A percentile compares a stretch with the other conserved stretches of the same genome.
phyloP scores from a whole-genome alignment of 495 filamentous ascomycete species.

The Terfezia claveryi region DNA sequence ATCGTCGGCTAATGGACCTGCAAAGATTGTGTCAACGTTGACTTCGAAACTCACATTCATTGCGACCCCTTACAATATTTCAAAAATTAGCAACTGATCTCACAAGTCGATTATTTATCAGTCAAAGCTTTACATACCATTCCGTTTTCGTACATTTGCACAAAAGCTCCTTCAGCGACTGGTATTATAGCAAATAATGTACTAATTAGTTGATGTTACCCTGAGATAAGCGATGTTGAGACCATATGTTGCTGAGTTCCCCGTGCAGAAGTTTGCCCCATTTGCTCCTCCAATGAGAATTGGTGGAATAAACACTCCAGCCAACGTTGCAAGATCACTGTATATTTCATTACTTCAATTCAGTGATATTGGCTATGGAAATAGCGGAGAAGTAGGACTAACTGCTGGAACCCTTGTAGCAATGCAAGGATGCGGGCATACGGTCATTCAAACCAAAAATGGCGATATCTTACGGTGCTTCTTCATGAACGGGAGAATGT shows the following conservation, averaged over 20 bases:
- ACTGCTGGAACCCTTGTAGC: conserved; percentile 49
- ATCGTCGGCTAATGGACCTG: conserved; percentile 41
- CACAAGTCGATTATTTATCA: neutral
- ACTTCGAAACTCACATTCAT: conserved; percentile 1
- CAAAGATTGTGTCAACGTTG: neutral
- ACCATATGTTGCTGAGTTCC: conserved; percentile 56
- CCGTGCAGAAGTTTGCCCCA: conserved; percentile 41
- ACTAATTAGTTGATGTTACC: conserved; percentile 20
- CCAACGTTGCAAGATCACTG: conserved; percentile 37
- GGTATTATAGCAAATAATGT: conserved; percentile 77
- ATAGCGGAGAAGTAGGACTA: neutral
- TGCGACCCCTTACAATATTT: conserved; percentile 4
- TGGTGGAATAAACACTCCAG: conserved; percentile 48
- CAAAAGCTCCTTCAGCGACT: conserved; percentile 51
- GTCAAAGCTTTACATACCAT: conserved; percentile 11
- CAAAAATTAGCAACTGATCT: conserved; percentile 1
- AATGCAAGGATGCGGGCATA: conserved; percentile 56
- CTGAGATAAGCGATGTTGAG: conserved; percentile 55
- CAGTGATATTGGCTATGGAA: neutral
- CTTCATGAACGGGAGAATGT: conserved; percentile 63
- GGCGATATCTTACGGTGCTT: conserved; percentile 40
- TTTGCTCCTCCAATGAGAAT: conserved; percentile 45
- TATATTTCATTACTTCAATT: too few relatives aligned
- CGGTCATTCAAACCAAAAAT: conserved; percentile 68
- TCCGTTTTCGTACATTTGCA: conserved; percentile 72